A percentile compares a stretch with the other conserved stretches of the same genome.
Conservation (phyloP, 768 basidiomycete genomes). For the Amanita pseudoporphyria region DNA sequence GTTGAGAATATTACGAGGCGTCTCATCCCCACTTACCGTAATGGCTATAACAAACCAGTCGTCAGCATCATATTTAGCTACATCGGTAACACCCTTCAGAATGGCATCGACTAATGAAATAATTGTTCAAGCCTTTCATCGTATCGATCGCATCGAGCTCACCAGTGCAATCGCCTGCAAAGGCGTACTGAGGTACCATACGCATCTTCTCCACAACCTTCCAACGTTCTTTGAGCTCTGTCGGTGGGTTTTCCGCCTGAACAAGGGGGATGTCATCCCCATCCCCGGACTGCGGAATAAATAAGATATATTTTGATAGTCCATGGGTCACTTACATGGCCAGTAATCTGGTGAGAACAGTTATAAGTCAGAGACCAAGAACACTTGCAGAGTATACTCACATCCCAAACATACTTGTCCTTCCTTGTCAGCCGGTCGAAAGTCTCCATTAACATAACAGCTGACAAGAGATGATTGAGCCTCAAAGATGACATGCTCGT, state of each 20-base stretch:
- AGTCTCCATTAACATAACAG: conserved; percentile 70
- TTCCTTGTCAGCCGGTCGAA: conserved; percentile 53
- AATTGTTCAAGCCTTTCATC: conserved; percentile 1
- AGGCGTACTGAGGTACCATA: conserved; percentile 59
- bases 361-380: neutral
- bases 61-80: conserved; percentile 58
- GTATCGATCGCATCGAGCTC: conserved; percentile 4
- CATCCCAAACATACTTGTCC: conserved; percentile 74
- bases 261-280: conserved; percentile 47
- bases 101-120: conserved; percentile 53
- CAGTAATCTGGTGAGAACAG: conserved; percentile 38
- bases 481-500: neutral
- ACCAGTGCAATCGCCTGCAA: conserved; percentile 61
- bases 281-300: conserved; percentile 44
- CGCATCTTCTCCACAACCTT: conserved; percentile 63
- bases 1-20: neutral
- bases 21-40: conserved; percentile 26
- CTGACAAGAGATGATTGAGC: conserved; percentile 19
- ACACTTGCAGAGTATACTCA: conserved; percentile 23
- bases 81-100: conserved; percentile 49
- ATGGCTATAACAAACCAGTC: conserved; percentile 68
- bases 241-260: conserved; percentile 36
- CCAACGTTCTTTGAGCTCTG: conserved; percentile 51
- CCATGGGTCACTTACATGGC: conserved; percentile 38
- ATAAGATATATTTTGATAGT: neutral